These are phyloP conservation scores for Lepraria neglecta DNA, from an alignment of 495 filamentous ascomycete genomes.

Conservation along the genomic window DNA sequence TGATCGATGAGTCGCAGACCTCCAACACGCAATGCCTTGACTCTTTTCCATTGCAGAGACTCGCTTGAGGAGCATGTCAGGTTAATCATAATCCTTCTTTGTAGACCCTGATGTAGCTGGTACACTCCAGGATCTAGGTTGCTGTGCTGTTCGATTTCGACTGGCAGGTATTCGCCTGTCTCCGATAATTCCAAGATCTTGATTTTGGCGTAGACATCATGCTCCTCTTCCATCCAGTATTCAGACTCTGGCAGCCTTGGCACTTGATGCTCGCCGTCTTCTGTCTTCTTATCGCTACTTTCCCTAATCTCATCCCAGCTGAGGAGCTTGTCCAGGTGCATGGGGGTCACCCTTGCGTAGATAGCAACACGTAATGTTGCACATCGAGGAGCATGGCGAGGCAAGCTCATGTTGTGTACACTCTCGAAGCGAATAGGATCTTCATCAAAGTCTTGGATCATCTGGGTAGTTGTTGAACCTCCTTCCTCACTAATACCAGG, in stretches of 20 bases:
- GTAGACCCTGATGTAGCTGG: slow-evolving; percentile 91
- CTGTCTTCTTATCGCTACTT: slow-evolving; percentile 36
- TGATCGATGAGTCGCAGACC: slow-evolving; percentile 76
- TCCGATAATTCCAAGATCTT: slow-evolving; percentile 90
- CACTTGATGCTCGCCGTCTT: slow-evolving; percentile 51
- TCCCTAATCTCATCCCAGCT: slow-evolving; percentile 99
- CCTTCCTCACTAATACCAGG: slow-evolving; percentile 88
- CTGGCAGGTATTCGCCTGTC: slow-evolving; percentile 81
- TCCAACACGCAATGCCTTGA: slow-evolving; percentile 67
- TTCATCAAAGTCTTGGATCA: slow-evolving; percentile 92
- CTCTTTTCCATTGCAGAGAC: slow-evolving; percentile 76
- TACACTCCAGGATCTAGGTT: slow-evolving; percentile 79
- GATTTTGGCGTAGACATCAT: slow-evolving; percentile 81
- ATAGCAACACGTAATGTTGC: slow-evolving; percentile 82
- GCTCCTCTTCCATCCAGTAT: slow-evolving; percentile 85
- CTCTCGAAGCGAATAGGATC: slow-evolving; percentile 93
- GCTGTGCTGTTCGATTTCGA: slow-evolving; percentile 81
- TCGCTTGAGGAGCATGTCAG: slow-evolving; percentile 86
- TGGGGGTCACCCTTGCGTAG: slow-evolving; percentile 81
- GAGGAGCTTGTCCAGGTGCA: slow-evolving; percentile 94
- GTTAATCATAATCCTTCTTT: slow-evolving; percentile 79
- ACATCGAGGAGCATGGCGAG: slow-evolving; percentile 69
- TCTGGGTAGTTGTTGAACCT: slow-evolving; percentile 86
- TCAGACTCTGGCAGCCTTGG: slow-evolving; percentile 82
- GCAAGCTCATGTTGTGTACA: slow-evolving; percentile 96